Conservation (phyloP, 73 alveolate genomes). For the Tetrahymena malaccensis region DNA sequence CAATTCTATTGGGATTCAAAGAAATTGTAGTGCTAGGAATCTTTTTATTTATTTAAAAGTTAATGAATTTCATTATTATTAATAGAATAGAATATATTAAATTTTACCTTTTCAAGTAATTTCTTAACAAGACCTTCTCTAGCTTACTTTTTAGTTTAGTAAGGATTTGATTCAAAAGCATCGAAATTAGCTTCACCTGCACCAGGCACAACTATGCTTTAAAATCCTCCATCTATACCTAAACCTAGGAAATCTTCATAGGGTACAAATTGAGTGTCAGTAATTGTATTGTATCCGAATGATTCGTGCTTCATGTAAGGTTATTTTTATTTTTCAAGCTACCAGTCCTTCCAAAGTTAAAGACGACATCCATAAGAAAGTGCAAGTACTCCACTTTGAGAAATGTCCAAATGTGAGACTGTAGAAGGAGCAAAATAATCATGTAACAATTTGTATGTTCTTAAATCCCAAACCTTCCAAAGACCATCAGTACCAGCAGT, state of each 20-base stretch:
- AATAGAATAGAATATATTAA: background rate
- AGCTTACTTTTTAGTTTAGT: slow-evolving; percentile 74
- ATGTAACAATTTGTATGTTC: slow-evolving; percentile 64
- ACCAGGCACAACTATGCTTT: slow-evolving; percentile 84
- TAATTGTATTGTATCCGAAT: slow-evolving; percentile 34
- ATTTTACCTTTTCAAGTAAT: slow-evolving; percentile 46
- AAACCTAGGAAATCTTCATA: slow-evolving; percentile 91
- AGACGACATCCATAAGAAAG: slow-evolving; percentile 65
- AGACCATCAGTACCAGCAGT: slow-evolving; percentile 92
- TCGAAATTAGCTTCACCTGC: slow-evolving; percentile 87
- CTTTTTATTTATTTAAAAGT: slow-evolving; percentile 32
- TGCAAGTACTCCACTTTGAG: slow-evolving; percentile 76
- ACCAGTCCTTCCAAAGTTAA: slow-evolving; percentile 83
- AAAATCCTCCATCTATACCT: slow-evolving; percentile 66
- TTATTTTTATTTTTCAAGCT: slow-evolving; percentile 64
- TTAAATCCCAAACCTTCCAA: slow-evolving; percentile 87
- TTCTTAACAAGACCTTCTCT: slow-evolving; percentile 76
- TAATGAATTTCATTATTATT: background rate
- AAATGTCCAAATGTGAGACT: slow-evolving; percentile 51
- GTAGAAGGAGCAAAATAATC: slow-evolving; percentile 70
- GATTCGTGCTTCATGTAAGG: slow-evolving; percentile 87
- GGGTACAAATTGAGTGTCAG: slow-evolving; percentile 58
- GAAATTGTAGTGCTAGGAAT: slow-evolving; percentile 83
- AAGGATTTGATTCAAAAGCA: slow-evolving; percentile 81
- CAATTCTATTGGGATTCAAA: slow-evolving; percentile 73